A percentile compares a stretch with the other conserved stretches of the same genome.
phyloP scores from a whole-genome alignment of 129 eudicot species.

The Lactuca sativa region DNA sequence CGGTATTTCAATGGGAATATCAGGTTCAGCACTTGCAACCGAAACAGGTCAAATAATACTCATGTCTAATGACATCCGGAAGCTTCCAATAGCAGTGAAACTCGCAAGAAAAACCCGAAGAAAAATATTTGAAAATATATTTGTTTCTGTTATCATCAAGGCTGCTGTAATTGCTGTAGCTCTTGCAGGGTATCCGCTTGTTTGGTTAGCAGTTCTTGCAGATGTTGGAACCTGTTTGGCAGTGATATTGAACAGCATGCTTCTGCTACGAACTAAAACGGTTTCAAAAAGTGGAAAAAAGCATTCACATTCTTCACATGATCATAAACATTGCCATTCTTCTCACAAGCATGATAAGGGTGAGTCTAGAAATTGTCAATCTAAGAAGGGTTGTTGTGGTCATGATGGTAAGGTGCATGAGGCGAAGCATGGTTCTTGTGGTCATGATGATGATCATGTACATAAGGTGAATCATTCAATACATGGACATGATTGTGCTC shows the following conservation, averaged over 20 bases:
- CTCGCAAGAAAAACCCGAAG: constrained; percentile 51
- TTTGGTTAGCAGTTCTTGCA: constrained; percentile 90
- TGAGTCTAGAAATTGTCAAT: constrained; percentile 9
- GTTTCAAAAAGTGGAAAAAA: constrained; percentile 7
- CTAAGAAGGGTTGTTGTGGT: constrained; percentile 25
- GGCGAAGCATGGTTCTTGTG: constrained; percentile 20
- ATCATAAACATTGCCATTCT: constrained; percentile 36
- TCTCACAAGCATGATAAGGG: constrained; percentile 28
- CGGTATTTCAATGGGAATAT: constrained; percentile 94
- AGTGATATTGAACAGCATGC: constrained; percentile 88
- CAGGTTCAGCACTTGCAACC: constrained; percentile 96
- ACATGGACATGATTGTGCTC: constrained; percentile 10
- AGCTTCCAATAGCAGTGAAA: constrained; percentile 56
- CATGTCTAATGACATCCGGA: constrained; percentile 79
- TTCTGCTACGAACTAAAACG: constrained; percentile 40
- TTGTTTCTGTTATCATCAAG: constrained; percentile 60
- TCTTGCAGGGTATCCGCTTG: constrained; percentile 79
- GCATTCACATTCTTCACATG: constrained; percentile 26
- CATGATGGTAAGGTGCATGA: constrained; percentile 9
- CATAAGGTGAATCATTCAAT: not conserved
- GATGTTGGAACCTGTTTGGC: constrained; percentile 87
- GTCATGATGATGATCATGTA: constrained; percentile 4
- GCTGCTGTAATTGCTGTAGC: constrained; percentile 67
- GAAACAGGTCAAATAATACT: constrained; percentile 79
- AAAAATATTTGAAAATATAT: constrained; percentile 66